Evolutionary conservation across 2,329 filamentous ascomycete genomes (phyloP).

Genomic region (Falciphora oryzae): DNA sequence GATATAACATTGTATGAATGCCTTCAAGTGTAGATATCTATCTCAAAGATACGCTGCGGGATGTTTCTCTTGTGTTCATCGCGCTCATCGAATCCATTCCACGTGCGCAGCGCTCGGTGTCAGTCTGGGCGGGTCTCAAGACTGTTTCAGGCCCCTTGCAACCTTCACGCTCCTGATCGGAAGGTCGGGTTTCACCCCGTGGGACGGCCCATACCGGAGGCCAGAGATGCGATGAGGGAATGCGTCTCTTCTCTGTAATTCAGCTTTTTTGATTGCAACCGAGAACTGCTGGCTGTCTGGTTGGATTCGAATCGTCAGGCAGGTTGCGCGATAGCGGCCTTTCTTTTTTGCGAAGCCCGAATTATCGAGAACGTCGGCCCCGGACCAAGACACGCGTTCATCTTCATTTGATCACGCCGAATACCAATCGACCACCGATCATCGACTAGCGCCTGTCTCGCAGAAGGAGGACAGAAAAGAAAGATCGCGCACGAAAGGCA

Average conservation of each 20-base stretch:
- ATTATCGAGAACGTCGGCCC: background rate
- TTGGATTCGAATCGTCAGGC: no score
- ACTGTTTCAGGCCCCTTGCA: constrained; percentile 17
- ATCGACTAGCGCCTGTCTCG: background rate
- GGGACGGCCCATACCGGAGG: background rate
- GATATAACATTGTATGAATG: no score
- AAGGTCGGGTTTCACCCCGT: background rate
- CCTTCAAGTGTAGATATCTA: no score
- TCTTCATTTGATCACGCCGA: background rate
- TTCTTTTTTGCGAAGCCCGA: background rate
- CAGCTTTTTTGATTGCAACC: background rate
- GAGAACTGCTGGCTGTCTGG: background rate
- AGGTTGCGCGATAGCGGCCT: background rate
- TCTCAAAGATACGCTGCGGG: no score
- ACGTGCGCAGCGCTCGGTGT: background rate
- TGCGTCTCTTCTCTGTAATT: background rate
- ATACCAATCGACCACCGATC: background rate
- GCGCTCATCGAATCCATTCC: background rate
- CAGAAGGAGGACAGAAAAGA: background rate
- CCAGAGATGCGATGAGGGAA: background rate
- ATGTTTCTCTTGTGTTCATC: background rate
- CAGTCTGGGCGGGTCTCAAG: constrained; percentile 16
- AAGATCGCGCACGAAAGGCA: background rate
- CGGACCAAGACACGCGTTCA: no score
- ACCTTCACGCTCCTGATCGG: background rate